Percentiles rank a stretch among this genome's conserved stretches.
Conservation (phyloP, 78 protist genomes). For the Bigelowiella natans region DNA sequence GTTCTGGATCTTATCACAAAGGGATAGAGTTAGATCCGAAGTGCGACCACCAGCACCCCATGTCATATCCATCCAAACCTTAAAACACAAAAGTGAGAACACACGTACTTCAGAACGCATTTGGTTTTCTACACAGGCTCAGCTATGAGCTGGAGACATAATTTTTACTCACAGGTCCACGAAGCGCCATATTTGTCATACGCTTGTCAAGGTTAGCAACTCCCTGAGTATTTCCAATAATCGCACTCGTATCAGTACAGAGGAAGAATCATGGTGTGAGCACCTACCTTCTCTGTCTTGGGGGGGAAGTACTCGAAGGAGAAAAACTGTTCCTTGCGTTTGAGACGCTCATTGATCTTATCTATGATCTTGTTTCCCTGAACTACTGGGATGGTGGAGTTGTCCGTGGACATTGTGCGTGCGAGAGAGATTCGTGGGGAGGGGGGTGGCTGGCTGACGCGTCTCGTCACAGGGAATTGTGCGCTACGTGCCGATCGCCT, state of each 20-base stretch:
- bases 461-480: too few species aligned
- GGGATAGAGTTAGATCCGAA: neutral
- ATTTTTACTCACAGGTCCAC: neutral
- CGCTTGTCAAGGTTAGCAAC: neutral
- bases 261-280: neutral
- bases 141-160: too few species aligned
- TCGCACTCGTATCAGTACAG: neutral
- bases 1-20: neutral
- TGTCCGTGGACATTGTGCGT: too few species aligned
- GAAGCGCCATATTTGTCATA: neutral
- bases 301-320: conserved; percentile 17
- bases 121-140: too few species aligned
- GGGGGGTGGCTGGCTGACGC: too few species aligned
- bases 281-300: neutral
- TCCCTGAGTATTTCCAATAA: neutral
- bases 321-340: neutral
- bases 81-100: neutral
- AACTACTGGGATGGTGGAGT: too few species aligned
- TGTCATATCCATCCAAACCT: conserved; percentile 10
- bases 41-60: conserved; percentile 12
- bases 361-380: neutral
- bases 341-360: neutral
- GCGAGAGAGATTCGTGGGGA: too few species aligned
- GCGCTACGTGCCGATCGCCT: too few species aligned
- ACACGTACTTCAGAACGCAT: too few species aligned